A percentile compares a stretch with the other conserved stretches of the same genome.
Evolutionary conservation across 163 green algal genomes (phyloP).

Genomic region (Scenedesmus sp.): DNA sequence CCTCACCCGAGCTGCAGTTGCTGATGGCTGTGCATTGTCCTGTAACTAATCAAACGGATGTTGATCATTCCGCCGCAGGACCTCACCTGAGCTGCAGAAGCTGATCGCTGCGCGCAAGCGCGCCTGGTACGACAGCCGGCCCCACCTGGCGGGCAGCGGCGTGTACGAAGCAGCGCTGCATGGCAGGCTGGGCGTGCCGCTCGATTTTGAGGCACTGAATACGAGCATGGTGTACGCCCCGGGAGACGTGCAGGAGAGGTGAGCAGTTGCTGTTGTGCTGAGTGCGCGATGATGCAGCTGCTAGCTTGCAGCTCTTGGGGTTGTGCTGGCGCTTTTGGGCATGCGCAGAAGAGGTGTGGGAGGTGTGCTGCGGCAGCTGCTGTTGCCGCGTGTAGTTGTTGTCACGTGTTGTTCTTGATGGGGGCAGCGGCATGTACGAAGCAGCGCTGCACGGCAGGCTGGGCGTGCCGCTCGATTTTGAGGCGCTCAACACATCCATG

Average conservation of each 20-base stretch:
- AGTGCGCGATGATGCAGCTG: too few relatives aligned
- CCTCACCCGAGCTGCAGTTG: background rate
- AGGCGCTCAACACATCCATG: too few relatives aligned
- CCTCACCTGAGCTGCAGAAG: constrained; percentile 34
- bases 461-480: too few relatives aligned
- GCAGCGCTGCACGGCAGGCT: background rate
- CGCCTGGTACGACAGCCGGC: constrained; percentile 29
- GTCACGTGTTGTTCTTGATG: background rate
- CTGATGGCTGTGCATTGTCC: background rate
- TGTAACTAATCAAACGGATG: background rate
- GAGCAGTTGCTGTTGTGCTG: background rate
- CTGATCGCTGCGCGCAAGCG: constrained; percentile 37
- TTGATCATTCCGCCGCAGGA: background rate
- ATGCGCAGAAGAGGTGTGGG: too few relatives aligned
- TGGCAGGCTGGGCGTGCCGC: constrained; percentile 50
- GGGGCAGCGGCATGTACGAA: too few relatives aligned
- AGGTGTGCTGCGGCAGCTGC: background rate
- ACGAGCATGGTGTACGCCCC: constrained; percentile 59
- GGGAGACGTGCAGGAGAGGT: constrained; percentile 58
- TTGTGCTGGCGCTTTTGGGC: too few relatives aligned
- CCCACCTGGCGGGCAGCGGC: constrained; percentile 25
- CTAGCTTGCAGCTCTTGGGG: too few relatives aligned
- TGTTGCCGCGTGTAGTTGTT: background rate
- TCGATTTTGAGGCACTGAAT: constrained; percentile 71
- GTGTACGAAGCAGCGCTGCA: constrained; percentile 36